A percentile compares a stretch with the other conserved stretches of the same genome.
Evolutionary conservation across 257 asterid genomes (phyloP).

Genomic region (Ilex asprella): DNA sequence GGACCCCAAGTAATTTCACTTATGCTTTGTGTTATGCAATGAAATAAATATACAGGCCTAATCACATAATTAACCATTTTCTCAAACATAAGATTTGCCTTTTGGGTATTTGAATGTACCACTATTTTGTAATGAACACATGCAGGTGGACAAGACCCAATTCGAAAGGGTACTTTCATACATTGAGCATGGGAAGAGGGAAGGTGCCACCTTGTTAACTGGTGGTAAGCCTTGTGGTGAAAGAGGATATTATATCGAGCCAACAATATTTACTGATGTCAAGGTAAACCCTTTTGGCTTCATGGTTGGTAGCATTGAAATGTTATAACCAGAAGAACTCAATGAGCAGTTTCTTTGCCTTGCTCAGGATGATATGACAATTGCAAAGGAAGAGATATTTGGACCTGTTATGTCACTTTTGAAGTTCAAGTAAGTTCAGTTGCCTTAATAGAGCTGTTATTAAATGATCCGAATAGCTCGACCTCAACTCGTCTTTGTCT

Average conservation of each 20-base stretch:
- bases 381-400: constrained; percentile 42
- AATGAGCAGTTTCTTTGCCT: background rate
- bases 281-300: constrained; percentile 25
- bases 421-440: constrained; percentile 33
- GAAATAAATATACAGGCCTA: too few relatives aligned
- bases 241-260: constrained; percentile 73
- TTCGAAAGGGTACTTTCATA: constrained; percentile 44
- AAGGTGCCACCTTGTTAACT: constrained; percentile 63
- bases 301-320: background rate
- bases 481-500: too few relatives aligned
- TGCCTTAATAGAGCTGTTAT: too few relatives aligned
- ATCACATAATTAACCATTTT: too few relatives aligned
- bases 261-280: constrained; percentile 65
- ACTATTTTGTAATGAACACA: too few relatives aligned
- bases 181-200: constrained; percentile 62
- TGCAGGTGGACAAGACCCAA: constrained; percentile 53
- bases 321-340: too few relatives aligned
- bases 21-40: too few relatives aligned
- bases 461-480: too few relatives aligned
- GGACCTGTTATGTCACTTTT: constrained; percentile 41
- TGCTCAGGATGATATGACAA: constrained; percentile 32
- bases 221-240: constrained; percentile 55
- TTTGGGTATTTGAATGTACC: too few relatives aligned
- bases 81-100: too few relatives aligned
- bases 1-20: background rate